These are phyloP conservation scores for Prunus persica DNA, from an alignment of 306 rosid genomes.

Conservation along the genomic window DNA sequence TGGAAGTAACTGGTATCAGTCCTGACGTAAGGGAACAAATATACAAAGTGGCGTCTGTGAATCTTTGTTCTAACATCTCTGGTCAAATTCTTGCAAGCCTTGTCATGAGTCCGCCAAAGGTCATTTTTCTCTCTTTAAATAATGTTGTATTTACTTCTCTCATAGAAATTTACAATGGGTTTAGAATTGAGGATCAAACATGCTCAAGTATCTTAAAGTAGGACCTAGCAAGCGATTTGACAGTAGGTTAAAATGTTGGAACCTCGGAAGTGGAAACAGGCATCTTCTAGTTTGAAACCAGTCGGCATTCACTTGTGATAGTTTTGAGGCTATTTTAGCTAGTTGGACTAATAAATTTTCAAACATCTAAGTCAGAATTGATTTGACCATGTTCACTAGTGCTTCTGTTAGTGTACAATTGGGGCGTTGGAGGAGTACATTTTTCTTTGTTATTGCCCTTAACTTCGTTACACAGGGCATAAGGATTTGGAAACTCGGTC, in stretches of 20 bases:
- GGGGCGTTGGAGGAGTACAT: not conserved
- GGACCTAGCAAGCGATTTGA: not conserved
- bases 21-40: slow-evolving; percentile 79
- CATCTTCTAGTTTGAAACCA: not conserved
- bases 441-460: not conserved
- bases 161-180: not conserved
- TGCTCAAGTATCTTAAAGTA: not conserved
- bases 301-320: not conserved
- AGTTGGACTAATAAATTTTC: not conserved
- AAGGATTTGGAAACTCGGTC: not conserved
- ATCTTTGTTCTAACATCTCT: slow-evolving; percentile 87
- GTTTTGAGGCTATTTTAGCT: not conserved
- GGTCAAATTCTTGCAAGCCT: slow-evolving; percentile 92
- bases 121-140: slow-evolving; percentile 22
- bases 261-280: not conserved
- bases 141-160: not conserved
- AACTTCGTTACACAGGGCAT: not conserved
- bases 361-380: not conserved
- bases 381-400: not conserved
- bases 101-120: slow-evolving; percentile 95
- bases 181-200: not conserved
- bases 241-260: not conserved
- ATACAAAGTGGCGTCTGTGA: slow-evolving; percentile 83
- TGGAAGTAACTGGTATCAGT: slow-evolving; percentile 88
- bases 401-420: not conserved